These are phyloP conservation scores for Aspergillus floridensis DNA, from an alignment of 2,329 filamentous ascomycete genomes.

Conservation along the genomic window DNA sequence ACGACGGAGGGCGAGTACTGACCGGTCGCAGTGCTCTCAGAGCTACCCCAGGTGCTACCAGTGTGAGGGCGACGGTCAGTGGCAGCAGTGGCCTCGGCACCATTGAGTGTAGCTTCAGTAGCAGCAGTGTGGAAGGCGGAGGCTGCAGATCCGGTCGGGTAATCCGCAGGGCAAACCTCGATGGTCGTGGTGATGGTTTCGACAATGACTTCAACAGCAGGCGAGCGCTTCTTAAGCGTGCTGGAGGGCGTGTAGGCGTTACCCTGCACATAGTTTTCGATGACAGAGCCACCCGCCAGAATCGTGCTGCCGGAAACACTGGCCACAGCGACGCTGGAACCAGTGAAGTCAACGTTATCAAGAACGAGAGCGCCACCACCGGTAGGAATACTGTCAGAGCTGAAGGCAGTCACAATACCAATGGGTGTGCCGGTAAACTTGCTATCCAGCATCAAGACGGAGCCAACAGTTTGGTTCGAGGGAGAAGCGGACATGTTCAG, in stretches of 20 bases:
- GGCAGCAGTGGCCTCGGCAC: background rate
- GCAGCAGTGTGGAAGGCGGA: background rate
- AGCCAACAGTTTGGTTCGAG: conserved; percentile 73
- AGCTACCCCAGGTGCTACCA: background rate
- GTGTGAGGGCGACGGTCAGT: background rate
- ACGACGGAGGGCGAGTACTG: background rate
- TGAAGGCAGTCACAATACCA: conserved; percentile 75
- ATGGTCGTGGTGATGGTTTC: conserved; percentile 29
- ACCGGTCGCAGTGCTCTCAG: background rate
- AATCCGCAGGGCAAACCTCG: conserved; percentile 20
- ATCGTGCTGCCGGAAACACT: conserved; percentile 57
- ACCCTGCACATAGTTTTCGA: conserved; percentile 77
- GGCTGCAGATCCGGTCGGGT: conserved; percentile 2
- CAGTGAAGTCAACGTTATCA: conserved; percentile 83
- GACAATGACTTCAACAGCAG: conserved; percentile 16
- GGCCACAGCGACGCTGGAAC: conserved; percentile 66
- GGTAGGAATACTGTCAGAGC: conserved; percentile 56
- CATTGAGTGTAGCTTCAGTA: background rate
- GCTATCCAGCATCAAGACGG: conserved; percentile 78
- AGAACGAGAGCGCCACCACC: conserved; percentile 81
- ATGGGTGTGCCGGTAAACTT: conserved; percentile 71
- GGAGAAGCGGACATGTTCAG: conserved; percentile 72
- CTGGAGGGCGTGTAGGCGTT: conserved; percentile 59
- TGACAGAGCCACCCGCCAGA: conserved; percentile 66
- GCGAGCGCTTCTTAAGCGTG: conserved; percentile 24